These are phyloP conservation scores for Chondrus crispus DNA, from an alignment of 23 red algal genomes.

Conservation along the genomic window DNA sequence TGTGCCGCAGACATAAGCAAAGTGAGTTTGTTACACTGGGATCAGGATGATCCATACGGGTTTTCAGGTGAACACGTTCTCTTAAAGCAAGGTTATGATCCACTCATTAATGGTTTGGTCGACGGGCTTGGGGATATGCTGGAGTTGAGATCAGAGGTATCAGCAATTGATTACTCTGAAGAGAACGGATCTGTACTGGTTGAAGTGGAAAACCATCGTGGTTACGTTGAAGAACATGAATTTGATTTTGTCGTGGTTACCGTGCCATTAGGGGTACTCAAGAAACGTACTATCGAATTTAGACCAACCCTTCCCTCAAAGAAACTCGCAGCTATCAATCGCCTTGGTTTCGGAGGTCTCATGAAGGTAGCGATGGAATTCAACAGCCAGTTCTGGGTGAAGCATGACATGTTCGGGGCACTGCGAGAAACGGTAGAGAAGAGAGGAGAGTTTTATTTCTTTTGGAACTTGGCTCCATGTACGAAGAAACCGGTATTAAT, in stretches of 20 bases:
- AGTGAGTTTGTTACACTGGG: slow-evolving; percentile 80
- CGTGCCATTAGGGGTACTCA: slow-evolving; percentile 79
- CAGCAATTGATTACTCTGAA: slow-evolving; percentile 19
- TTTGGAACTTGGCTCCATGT: slow-evolving; percentile 76
- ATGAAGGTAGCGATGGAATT: slow-evolving; percentile 91
- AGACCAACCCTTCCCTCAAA: slow-evolving; percentile 48
- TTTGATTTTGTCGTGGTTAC: slow-evolving; percentile 80
- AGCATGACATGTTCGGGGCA: slow-evolving; percentile 54
- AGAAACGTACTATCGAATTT: slow-evolving; percentile 39
- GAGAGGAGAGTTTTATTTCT: slow-evolving; percentile 85
- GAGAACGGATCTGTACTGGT: slow-evolving; percentile 15
- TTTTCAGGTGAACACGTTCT: slow-evolving; percentile 84
- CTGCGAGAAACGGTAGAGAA: slow-evolving; percentile 32
- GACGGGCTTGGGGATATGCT: slow-evolving; percentile 32
- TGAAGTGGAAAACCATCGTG: neutral
- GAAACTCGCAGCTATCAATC: slow-evolving; percentile 70
- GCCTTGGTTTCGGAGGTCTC: slow-evolving; percentile 75
- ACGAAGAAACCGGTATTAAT: slow-evolving; percentile 59
- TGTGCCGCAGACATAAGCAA: slow-evolving; percentile 70
- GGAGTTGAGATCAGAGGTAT: slow-evolving; percentile 27
- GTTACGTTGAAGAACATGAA: neutral
- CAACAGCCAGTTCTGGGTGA: slow-evolving; percentile 60
- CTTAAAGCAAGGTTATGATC: slow-evolving; percentile 57
- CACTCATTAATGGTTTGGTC: slow-evolving; percentile 59
- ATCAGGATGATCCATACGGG: slow-evolving; percentile 89